Percentiles rank a stretch among this genome's conserved stretches.
These are phyloP conservation scores for Kluyveromyces marxianus DNA, from an alignment of 1,139 yeast species.

Conservation along the genomic window DNA sequence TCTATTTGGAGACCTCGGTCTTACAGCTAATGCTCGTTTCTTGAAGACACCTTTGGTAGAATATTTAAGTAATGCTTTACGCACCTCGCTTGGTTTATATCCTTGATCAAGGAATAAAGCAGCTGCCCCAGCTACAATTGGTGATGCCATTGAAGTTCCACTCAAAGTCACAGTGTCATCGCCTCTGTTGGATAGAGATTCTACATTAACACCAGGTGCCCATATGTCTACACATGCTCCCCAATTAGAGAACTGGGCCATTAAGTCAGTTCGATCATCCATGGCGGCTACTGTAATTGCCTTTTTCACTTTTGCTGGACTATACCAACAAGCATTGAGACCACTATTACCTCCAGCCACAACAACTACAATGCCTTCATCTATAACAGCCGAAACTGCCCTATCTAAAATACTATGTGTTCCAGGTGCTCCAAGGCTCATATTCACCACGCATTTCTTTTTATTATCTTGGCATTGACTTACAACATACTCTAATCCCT, in stretches of 20 bases:
- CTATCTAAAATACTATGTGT: slow-evolving; percentile 56
- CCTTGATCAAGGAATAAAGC: slow-evolving; percentile 63
- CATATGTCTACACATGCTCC: slow-evolving; percentile 80
- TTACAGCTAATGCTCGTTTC: slow-evolving; percentile 30
- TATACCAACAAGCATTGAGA: slow-evolving; percentile 65
- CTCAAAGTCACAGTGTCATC: slow-evolving; percentile 36
- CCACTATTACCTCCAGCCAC: slow-evolving; percentile 87
- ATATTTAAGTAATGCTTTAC: slow-evolving; percentile 34
- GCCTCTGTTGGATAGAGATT: slow-evolving; percentile 26
- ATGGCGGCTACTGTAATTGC: slow-evolving; percentile 85
- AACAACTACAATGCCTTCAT: slow-evolving; percentile 68
- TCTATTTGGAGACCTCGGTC: slow-evolving; percentile 42
- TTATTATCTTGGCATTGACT: slow-evolving; percentile 43
- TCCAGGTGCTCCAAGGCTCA: slow-evolving; percentile 62
- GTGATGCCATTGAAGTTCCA: slow-evolving; percentile 89
- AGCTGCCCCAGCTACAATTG: slow-evolving; percentile 66
- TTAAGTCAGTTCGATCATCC: slow-evolving; percentile 58
- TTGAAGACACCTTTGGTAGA: slow-evolving; percentile 33
- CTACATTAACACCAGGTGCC: slow-evolving; percentile 70
- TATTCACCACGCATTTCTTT: slow-evolving; percentile 60
- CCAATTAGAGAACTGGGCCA: slow-evolving; percentile 80
- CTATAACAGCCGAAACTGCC: slow-evolving; percentile 65
- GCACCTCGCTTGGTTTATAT: slow-evolving; percentile 37
- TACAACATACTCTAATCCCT: slow-evolving; percentile 66
- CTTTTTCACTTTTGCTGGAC: slow-evolving; percentile 68